Evolutionary conservation across 768 basidiomycete genomes (phyloP).

Genomic region (Hericium coralloides): DNA sequence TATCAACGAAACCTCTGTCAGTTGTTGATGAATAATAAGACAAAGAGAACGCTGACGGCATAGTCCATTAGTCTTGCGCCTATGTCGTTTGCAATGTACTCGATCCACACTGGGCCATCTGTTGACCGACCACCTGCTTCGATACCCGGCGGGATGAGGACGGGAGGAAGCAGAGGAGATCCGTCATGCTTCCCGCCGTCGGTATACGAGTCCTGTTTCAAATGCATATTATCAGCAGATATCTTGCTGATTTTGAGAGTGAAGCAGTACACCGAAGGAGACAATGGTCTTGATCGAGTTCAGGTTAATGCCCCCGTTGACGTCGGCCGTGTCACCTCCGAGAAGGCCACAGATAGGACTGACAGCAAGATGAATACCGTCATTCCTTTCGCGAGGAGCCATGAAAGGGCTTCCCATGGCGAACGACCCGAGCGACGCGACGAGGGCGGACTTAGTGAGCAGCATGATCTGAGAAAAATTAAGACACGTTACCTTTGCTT

Average conservation of each 20-base stretch:
- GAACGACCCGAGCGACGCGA: neutral
- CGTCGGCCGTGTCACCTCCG: constrained; percentile 31
- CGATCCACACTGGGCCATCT: constrained; percentile 44
- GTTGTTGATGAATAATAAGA: neutral
- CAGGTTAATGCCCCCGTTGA: constrained; percentile 39
- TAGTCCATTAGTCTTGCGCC: constrained; percentile 40
- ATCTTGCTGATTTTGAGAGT: neutral
- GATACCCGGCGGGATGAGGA: constrained; percentile 33
- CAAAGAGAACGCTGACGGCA: constrained; percentile 25
- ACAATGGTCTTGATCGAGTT: constrained; percentile 36
- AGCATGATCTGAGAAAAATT: neutral
- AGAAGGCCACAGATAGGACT: constrained; percentile 35
- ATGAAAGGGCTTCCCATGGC: neutral
- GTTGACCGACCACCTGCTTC: constrained; percentile 41
- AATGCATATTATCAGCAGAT: neutral
- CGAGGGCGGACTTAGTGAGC: neutral
- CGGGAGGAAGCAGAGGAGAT: constrained; percentile 29
- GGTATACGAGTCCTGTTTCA: constrained; percentile 36
- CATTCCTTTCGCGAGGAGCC: constrained; percentile 1
- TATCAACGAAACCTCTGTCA: neutral
- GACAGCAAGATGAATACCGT: constrained; percentile 35
- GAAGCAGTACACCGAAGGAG: constrained; percentile 36
- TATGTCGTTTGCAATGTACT: constrained; percentile 31
- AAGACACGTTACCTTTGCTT: neutral
- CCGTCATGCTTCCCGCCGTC: constrained; percentile 42